Conservation (phyloP, 371 early-diverging fungal genomes). For the Mortierella sp. region DNA sequence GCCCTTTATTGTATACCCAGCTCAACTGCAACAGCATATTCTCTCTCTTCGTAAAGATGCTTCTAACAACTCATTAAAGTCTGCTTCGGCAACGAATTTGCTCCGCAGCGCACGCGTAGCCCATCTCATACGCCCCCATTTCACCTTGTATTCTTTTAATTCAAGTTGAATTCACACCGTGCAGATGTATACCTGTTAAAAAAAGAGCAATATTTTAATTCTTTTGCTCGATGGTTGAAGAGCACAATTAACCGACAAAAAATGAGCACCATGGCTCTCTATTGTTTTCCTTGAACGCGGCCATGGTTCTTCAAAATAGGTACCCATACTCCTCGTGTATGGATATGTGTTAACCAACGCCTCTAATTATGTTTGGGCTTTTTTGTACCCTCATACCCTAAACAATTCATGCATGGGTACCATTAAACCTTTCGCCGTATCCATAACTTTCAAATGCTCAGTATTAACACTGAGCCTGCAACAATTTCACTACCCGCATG, state of each 20-base stretch:
- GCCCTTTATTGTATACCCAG: not conserved
- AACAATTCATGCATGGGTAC: not conserved
- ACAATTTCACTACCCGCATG: not conserved
- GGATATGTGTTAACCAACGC: not conserved
- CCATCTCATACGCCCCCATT: not conserved
- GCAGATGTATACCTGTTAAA: not conserved
- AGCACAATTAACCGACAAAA: conserved; percentile 3
- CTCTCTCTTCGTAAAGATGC: not conserved
- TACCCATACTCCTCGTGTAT: not conserved
- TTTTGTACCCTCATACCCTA: no score
- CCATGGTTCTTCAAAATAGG: not conserved
- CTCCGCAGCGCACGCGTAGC: not conserved
- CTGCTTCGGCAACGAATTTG: conserved; percentile 7
- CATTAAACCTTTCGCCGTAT: not conserved
- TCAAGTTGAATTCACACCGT: no score
- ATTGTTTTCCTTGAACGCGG: not conserved
- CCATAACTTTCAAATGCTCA: not conserved
- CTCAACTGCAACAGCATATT: not conserved
- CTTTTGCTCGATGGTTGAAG: not conserved
- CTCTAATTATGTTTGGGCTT: not conserved
- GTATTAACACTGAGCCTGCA: not conserved
- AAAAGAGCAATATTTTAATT: conserved; percentile 4
- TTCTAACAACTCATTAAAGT: not conserved
- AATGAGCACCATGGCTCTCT: conserved; percentile 20
- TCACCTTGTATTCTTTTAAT: not conserved